Evolutionary conservation across 768 basidiomycete genomes (phyloP).

Genomic region (Macrolepiota fuliginosa): DNA sequence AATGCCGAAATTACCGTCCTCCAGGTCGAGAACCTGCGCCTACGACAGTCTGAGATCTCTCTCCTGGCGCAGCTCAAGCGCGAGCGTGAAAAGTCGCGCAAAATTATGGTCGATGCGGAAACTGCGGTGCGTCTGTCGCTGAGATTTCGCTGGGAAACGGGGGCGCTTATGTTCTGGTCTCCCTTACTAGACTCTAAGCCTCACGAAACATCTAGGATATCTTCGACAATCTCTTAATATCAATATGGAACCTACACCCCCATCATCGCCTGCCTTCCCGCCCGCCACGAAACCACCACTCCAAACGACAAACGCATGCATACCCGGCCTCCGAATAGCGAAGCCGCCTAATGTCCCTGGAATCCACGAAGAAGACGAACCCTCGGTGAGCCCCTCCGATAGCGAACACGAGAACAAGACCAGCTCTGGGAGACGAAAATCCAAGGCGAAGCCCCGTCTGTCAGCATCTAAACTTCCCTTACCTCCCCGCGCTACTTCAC

Average conservation of each 20-base stretch:
- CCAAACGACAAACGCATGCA: constrained; percentile 32
- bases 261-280: constrained; percentile 46
- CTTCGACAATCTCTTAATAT: constrained; percentile 65
- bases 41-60: constrained; percentile 79
- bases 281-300: constrained; percentile 46
- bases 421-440: constrained; percentile 39
- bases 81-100: constrained; percentile 74
- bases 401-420: constrained; percentile 37
- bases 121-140: constrained; percentile 51
- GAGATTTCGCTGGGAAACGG: background rate
- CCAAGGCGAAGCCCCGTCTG: constrained; percentile 45
- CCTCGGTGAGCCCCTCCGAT: constrained; percentile 39
- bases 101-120: constrained; percentile 71
- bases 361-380: constrained; percentile 69
- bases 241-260: constrained; percentile 25
- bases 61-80: constrained; percentile 74
- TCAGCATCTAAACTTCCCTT: constrained; percentile 48
- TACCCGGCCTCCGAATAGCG: constrained; percentile 55
- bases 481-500: constrained; percentile 40
- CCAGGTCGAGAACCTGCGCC: constrained; percentile 77
- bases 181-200: constrained; percentile 44
- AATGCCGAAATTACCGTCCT: constrained; percentile 81
- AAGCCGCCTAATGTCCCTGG: constrained; percentile 65
- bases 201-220: constrained; percentile 63
- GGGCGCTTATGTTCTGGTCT: constrained; percentile 13